Conservation (phyloP, 441 rosid genomes). For the Erodium chrysanthum region DNA sequence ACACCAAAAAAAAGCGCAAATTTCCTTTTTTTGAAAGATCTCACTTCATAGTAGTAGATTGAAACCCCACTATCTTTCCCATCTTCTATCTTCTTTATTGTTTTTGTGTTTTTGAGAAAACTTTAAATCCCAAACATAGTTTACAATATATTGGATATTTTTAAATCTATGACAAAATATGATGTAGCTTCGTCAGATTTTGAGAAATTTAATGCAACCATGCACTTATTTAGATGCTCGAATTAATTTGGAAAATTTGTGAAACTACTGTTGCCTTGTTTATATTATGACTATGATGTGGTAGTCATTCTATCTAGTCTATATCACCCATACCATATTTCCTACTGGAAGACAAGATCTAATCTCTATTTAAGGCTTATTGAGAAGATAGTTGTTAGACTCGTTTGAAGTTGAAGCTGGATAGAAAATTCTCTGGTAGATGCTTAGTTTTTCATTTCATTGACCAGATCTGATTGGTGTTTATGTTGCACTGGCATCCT, state of each 20-base stretch:
- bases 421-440: too few relatives aligned
- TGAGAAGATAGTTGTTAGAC: neutral
- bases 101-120: neutral
- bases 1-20: neutral
- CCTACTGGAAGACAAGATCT: neutral
- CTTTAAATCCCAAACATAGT: neutral
- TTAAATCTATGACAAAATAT: neutral
- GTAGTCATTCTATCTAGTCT: neutral
- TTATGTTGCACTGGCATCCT: neutral
- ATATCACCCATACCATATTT: neutral
- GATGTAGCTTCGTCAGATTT: neutral
- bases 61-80: neutral
- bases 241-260: neutral
- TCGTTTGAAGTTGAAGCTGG: constrained; percentile 1
- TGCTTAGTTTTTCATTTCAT: neutral
- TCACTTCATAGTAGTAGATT: neutral
- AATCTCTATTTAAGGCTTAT: neutral
- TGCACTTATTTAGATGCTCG: neutral
- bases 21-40: neutral
- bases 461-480: neutral
- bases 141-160: neutral
- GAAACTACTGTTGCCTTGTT: neutral
- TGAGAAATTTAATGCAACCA: neutral
- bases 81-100: neutral
- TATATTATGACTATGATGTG: neutral